These are phyloP conservation scores for Eimeria falciformis DNA, from an alignment of 169 alveolate genomes.

Conservation along the genomic window DNA sequence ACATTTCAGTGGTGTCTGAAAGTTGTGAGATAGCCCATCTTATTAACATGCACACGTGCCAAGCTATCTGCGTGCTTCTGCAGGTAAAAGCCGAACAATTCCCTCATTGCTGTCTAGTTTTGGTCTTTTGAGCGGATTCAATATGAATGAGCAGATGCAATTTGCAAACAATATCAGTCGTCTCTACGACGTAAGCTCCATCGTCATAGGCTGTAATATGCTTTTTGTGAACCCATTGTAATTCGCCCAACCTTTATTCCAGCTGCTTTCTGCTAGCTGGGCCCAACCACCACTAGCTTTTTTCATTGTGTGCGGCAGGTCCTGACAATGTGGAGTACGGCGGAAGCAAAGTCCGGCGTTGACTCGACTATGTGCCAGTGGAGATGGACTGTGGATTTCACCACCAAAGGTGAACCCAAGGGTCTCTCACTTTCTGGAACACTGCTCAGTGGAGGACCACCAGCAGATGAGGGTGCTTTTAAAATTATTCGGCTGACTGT, in stretches of 20 bases:
- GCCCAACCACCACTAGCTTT: not conserved
- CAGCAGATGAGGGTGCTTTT: conserved; percentile 29
- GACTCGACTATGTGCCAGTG: conserved; percentile 44
- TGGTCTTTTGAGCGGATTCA: conserved; percentile 6
- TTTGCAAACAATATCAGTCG: conserved; percentile 1
- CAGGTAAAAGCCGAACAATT: conserved; percentile 28
- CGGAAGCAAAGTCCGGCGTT: not conserved
- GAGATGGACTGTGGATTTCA: conserved; percentile 42
- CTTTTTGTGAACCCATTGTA: not conserved
- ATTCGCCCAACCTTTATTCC: not conserved
- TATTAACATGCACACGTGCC: not conserved
- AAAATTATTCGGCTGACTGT: not conserved
- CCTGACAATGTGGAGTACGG: conserved; percentile 37
- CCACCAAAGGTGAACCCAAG: conserved; percentile 5
- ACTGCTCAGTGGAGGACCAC: conserved; percentile 5
- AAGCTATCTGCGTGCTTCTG: not conserved
- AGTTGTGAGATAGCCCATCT: not conserved
- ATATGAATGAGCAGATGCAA: conserved; percentile 24
- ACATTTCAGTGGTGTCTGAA: not conserved
- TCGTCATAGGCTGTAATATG: not conserved
- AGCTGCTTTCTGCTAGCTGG: not conserved
- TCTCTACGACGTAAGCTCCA: conserved; percentile 36
- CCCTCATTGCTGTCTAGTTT: conserved; percentile 39
- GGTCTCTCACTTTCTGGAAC: conserved; percentile 34
- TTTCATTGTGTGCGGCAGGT: conserved; percentile 6